Base-by-base conservation (phyloP, 192 early-diverging fungal genomes). In the Backusella tarrabulga region DNA sequence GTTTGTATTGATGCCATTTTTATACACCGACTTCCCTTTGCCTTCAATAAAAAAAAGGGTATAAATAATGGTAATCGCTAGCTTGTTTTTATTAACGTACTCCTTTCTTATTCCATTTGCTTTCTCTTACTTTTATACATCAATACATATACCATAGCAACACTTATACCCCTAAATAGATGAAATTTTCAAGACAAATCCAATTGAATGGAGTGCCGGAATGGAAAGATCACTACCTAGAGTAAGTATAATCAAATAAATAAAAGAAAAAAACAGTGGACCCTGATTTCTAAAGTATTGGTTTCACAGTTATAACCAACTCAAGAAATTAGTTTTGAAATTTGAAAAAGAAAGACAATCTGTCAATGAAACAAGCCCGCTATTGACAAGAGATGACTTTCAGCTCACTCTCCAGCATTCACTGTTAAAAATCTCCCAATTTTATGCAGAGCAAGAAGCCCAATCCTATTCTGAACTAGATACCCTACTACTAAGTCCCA, bases 181-280 rank as follows among this genome's bases (percentile, higher is more conserved):
- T 96, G 93, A 96, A 96, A 85, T 96, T 96, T 71, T 93, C 93
- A 11, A 91, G 90, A 80, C 88, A 89, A 19, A 89, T 96, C 34
- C 91, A 93, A 79, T 87, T 96, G 73, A 96, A 96, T 79, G 89
- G 92, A 42, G 89, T 91, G 66, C 90, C 90, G 40, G 89, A 91
- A 81, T 91, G 90, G 90, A 85, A 89, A 69, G 89, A 89, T 69
- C 86, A 88, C 70, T 91, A 91, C 71, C 29, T 91, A 71, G 85
- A 87, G 79, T 90, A 87, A 81, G 72, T 63, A 63, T 2, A 63
- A 63, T 63, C 11, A 63, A 63, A 63, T 3, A 63, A 63, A 29
- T 29, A 11, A 63, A 63, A 63, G 12, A 26, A 26, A 63, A 60
- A 29, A 54, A 4, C 5, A 54, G 11, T 63, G 21, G 56, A 63